Base-by-base conservation (phyloP, 2,329 filamentous ascomycete genomes). In the Calonectria henricotiae region DNA sequence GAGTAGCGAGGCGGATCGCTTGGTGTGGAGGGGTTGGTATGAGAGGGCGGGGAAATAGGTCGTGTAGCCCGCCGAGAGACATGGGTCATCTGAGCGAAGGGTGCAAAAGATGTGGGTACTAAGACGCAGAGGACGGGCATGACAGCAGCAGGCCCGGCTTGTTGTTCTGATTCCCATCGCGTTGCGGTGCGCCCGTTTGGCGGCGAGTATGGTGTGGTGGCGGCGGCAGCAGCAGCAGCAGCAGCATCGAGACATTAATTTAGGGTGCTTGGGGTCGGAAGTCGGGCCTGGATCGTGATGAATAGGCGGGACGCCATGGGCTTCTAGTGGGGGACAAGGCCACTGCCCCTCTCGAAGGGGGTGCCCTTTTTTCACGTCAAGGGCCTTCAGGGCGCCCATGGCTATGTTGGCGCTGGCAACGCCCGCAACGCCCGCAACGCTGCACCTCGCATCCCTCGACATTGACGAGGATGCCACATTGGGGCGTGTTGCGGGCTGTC, bases 401-500 rank as follows among this genome's bases (percentile, higher is more conserved):
- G 61, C 66, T 54, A 47, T 62, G 75, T 65, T 65, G 63, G 62
- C 66, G 51, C 43, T 41, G 23, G 44, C 62, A 71, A 76, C 75
- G 75, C 75, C 75, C 75, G 44, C 62, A 71, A 76, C 75, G 75
- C 75, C 75, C 75, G 75, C 75, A 77, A 66, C 72, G 65, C 73
- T 76, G 75, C 75, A 76, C 64, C 71, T 71, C 60, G 65, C 71
- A 68, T 70, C 72, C 68, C 65, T 71, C 68, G 55, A 74, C 70
- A 69, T 71, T 72, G 70, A 73, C 73, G 67, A 66, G 64, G 60
- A 67, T 62, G 55, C 68, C 63, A 55, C 62, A 60, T 75, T 61
- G 49, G 49, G 65, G 68, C 32, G 51, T 30, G 27, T 17, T 32
- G 35, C 51, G 25, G 43, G 25, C 55, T 32, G 55, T 58, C 61